phyloP scores from a whole-genome alignment of 2,329 filamentous ascomycete genomes.

The Aspergillus fumigatus region DNA sequence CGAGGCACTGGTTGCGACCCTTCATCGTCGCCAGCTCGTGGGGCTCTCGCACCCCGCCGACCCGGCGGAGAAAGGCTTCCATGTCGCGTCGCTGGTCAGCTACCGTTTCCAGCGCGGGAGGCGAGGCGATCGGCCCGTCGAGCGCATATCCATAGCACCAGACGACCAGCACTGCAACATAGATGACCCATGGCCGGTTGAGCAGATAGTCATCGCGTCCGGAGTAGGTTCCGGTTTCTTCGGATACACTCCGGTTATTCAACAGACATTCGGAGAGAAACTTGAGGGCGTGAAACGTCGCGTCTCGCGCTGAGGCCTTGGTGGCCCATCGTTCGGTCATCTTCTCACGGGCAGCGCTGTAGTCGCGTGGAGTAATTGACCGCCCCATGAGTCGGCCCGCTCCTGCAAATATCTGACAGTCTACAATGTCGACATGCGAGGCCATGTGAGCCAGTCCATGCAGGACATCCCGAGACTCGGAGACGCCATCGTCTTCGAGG shows the following conservation, averaged over 20 bases:
- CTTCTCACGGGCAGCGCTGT: constrained; percentile 70
- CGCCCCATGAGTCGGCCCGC: constrained; percentile 80
- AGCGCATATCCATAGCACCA: constrained; percentile 93
- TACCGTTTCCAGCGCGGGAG: constrained; percentile 52
- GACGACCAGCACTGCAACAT: constrained; percentile 85
- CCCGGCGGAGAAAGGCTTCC: constrained; percentile 68
- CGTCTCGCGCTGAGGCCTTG: constrained; percentile 80
- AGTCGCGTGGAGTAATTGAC: constrained; percentile 76
- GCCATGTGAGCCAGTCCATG: constrained; percentile 96
- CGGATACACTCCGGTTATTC: constrained; percentile 40
- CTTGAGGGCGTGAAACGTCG: constrained; percentile 85
- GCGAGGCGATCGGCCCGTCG: constrained; percentile 65
- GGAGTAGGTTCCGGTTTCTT: constrained; percentile 55
- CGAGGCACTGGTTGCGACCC: constrained; percentile 77
- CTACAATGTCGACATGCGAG: constrained; percentile 95
- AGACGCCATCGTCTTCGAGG: constrained; percentile 64
- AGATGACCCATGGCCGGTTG: constrained; percentile 92
- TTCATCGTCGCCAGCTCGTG: constrained; percentile 69
- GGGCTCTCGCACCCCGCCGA: constrained; percentile 68
- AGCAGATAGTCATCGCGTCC: constrained; percentile 84
- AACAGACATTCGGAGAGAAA: constrained; percentile 78
- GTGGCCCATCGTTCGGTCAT: constrained; percentile 90
- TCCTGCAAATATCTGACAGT: constrained; percentile 92
- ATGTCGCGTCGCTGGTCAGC: constrained; percentile 71
- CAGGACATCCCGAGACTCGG: constrained; percentile 82